These are phyloP conservation scores for Claviceps capensis DNA, from an alignment of 2,329 filamentous ascomycete genomes.

Conservation along the genomic window DNA sequence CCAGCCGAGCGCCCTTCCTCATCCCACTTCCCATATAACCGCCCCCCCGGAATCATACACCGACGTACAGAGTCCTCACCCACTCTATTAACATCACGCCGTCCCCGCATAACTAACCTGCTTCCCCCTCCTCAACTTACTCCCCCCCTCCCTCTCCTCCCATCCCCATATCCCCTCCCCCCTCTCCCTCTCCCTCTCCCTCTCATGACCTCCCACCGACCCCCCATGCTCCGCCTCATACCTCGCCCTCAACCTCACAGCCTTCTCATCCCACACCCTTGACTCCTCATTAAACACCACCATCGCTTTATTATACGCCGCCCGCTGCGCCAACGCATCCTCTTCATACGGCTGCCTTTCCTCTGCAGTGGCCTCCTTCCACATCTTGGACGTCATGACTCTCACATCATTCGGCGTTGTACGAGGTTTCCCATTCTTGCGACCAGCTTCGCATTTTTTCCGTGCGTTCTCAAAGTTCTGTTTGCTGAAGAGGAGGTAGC, in stretches of 20 bases:
- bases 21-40: no score
- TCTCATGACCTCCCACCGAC: no score
- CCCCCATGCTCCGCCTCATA: slow-evolving; percentile 38
- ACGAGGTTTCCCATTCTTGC: slow-evolving; percentile 47
- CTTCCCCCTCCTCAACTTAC: slow-evolving; percentile 23
- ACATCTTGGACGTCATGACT: slow-evolving; percentile 76
- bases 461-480: slow-evolving; percentile 53
- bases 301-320: slow-evolving; percentile 43
- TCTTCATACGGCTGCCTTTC: slow-evolving; percentile 67
- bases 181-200: no score
- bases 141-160: slow-evolving; percentile 12
- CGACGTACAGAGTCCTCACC: no score
- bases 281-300: slow-evolving; percentile 47
- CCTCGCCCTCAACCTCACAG: slow-evolving; percentile 35
- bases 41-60: no score
- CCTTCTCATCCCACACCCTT: slow-evolving; percentile 59
- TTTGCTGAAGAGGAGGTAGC: slow-evolving; percentile 83
- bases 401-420: slow-evolving; percentile 69
- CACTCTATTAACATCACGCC: slow-evolving; percentile 14
- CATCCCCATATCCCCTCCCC: slow-evolving; percentile 3
- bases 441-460: slow-evolving; percentile 48
- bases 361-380: slow-evolving; percentile 62
- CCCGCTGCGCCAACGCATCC: slow-evolving; percentile 57
- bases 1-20: no score
- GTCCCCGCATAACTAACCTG: slow-evolving; percentile 25